Evolutionary conservation across 2,329 filamentous ascomycete species (phyloP).

Genomic region (Gaeumannomyces sp.): DNA sequence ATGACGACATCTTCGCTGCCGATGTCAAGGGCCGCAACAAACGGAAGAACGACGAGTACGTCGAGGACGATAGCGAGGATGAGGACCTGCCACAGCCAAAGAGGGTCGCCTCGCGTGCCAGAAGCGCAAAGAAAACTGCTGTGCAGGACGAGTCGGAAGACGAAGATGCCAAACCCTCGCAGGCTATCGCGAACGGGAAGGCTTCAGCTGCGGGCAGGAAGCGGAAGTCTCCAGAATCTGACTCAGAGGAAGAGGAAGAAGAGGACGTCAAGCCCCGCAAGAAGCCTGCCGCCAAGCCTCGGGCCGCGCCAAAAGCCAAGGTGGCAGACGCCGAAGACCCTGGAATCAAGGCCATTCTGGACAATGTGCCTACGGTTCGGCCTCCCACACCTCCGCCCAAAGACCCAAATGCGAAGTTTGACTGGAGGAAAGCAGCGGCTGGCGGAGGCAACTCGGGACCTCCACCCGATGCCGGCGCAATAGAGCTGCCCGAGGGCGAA

Average conservation of each 20-base stretch:
- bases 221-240: constrained; percentile 50
- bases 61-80: constrained; percentile 66
- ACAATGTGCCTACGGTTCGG: constrained; percentile 76
- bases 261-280: constrained; percentile 45
- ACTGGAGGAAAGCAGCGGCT: constrained; percentile 60
- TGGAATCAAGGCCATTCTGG: constrained; percentile 74
- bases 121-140: not conserved
- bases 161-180: constrained; percentile 20
- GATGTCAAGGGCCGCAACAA: constrained; percentile 60
- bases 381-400: constrained; percentile 77
- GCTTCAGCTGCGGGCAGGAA: constrained; percentile 35
- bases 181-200: constrained; percentile 2
- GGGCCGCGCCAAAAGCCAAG: constrained; percentile 39
- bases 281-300: constrained; percentile 42
- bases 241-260: constrained; percentile 51
- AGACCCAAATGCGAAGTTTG: constrained; percentile 67
- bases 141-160: constrained; percentile 16
- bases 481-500: constrained; percentile 72
- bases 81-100: constrained; percentile 57
- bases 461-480: constrained; percentile 55
- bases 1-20: constrained; percentile 79
- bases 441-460: constrained; percentile 57
- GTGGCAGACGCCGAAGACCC: constrained; percentile 60
- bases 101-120: constrained; percentile 39
- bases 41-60: constrained; percentile 68